Conservation (phyloP, 164 flowering plant species). For the Vitis riparia region DNA sequence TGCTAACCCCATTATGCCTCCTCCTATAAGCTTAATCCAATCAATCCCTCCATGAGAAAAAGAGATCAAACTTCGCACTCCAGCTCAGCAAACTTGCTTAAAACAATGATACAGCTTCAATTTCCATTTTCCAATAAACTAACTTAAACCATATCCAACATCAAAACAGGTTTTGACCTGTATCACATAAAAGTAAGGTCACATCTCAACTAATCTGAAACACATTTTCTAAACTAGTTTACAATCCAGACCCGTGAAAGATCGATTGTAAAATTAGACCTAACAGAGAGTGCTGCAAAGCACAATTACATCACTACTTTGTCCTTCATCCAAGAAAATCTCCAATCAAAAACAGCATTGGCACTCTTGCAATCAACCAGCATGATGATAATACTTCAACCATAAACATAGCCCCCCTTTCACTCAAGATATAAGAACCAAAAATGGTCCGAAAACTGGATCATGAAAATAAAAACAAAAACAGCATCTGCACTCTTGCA, state of each 20-base stretch:
- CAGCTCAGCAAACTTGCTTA: neutral
- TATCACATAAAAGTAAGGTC: neutral
- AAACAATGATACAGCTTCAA: neutral
- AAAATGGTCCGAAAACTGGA: neutral
- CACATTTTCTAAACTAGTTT: neutral
- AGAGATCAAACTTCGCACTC: neutral
- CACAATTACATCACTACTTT: neutral
- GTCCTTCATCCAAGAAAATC: neutral
- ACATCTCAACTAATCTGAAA: neutral
- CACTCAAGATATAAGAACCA: neutral
- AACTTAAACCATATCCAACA: neutral
- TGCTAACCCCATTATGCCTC: neutral
- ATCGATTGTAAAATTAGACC: neutral
- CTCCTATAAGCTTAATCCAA: conserved; percentile 6
- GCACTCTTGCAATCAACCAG: neutral
- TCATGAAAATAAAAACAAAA: neutral
- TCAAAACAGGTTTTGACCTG: too few species aligned
- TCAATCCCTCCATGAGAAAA: neutral
- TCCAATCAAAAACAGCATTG: too few species aligned
- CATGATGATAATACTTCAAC: neutral
- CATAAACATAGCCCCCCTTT: neutral
- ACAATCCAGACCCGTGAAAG: neutral
- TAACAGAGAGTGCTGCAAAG: neutral
- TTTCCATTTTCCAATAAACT: neutral
- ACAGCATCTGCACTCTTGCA: neutral